phyloP scores from a whole-genome alignment of 2,329 filamentous ascomycete species.

The Knufia fluminis region DNA sequence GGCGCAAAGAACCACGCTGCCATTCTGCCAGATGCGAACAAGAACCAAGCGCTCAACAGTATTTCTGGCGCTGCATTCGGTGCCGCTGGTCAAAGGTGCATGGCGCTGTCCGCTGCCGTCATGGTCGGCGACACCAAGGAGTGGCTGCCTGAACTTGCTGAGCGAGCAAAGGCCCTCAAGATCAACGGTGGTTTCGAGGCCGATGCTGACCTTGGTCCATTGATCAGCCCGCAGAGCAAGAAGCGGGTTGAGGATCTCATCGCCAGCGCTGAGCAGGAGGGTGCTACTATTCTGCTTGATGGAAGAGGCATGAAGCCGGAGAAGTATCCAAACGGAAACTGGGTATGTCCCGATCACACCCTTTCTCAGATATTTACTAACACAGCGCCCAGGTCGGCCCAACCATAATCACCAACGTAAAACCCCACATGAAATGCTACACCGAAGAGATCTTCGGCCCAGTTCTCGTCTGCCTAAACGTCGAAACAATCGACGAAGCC shows the following conservation, averaged over 20 bases:
- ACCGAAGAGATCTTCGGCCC: slow-evolving; percentile 59
- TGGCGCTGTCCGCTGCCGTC: slow-evolving; percentile 58
- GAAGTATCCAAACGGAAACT: slow-evolving; percentile 59
- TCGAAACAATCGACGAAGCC: slow-evolving; percentile 52
- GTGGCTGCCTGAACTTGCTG: slow-evolving; percentile 55
- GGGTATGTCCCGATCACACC: slow-evolving; percentile 41
- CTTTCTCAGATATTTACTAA: background rate
- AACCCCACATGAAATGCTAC: slow-evolving; percentile 58
- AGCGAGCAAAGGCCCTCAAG: slow-evolving; percentile 50
- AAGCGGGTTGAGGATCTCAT: slow-evolving; percentile 55
- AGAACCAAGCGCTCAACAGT: slow-evolving; percentile 58
- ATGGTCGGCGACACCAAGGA: slow-evolving; percentile 57
- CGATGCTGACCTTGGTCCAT: slow-evolving; percentile 54
- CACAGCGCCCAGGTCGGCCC: slow-evolving; percentile 43
- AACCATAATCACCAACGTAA: slow-evolving; percentile 57
- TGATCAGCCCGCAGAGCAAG: slow-evolving; percentile 55
- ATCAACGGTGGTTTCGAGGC: slow-evolving; percentile 56
- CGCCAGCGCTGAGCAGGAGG: slow-evolving; percentile 52
- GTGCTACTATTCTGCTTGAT: slow-evolving; percentile 55
- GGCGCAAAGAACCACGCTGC: slow-evolving; percentile 63
- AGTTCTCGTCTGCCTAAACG: slow-evolving; percentile 54
- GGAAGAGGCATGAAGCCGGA: slow-evolving; percentile 51
- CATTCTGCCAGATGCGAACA: slow-evolving; percentile 59
- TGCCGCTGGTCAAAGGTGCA: slow-evolving; percentile 60
- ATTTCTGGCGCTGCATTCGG: slow-evolving; percentile 60